Evolutionary conservation across 257 asterid species (phyloP), one percentile per base, ranked within the genome.

Genomic region (Thymus quinquecostatus): DNA sequence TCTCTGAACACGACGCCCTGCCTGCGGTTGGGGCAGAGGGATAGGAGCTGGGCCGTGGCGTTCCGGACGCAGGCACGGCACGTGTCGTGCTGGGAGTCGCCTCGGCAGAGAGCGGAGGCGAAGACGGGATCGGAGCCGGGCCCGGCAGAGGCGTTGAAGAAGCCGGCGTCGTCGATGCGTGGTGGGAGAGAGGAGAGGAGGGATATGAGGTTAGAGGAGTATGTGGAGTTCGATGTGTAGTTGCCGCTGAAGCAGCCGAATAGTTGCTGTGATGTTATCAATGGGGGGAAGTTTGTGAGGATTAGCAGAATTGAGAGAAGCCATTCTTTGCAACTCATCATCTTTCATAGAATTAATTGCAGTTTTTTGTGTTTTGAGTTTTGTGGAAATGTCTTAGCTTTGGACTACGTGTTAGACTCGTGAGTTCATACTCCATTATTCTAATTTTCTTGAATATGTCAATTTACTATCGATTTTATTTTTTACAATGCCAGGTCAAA

Each of bases 91-190:
- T 68, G 64, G 8, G 5, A 2, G 70, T 75, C 75, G 60, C 4
- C 5, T 68, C 79, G 0, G 75, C 79, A 75, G 59, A 75, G 79
- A 0, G 66, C 79, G 1, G 62, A 6, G 65, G 74, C 79, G 70
- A 51, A 34, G 75, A 33, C 75, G 21, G 3, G 27, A n/a, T 66
- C 62, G 44, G 53, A 2, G 67, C 0, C 45, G 1, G 56, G 0
- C 74, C 78, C 5, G 4, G 0, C 2, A 8, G 75, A 61, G 0
- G 67, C 71, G 55, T 45, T 69, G 80, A 32, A 45, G 58, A 69
- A 75, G 10, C 80, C 80, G 51, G n/a, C 6, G 66, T n/a, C 3
- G 61, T 10, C 8, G 2, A 69, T 54, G 54, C 53, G 62, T 33
- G 71, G 13, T 47, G 75, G 32, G 9, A 75, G 71, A 2, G 80